Conservation (phyloP, 192 early-diverging fungal genomes). For the Podila verticillata region DNA sequence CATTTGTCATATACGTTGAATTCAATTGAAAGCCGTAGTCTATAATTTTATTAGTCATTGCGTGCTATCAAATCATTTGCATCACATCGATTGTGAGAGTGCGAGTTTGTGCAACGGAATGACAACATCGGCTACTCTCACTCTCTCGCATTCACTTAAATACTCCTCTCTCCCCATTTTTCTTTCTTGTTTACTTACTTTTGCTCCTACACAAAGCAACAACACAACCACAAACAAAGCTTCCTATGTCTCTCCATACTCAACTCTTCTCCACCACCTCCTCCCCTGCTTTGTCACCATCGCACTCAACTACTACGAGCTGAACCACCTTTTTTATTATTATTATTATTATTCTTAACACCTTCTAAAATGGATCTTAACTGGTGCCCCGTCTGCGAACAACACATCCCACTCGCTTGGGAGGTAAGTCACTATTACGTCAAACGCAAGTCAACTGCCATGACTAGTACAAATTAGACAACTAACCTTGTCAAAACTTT, state of each 20-base stretch:
- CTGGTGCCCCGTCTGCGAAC: conserved; percentile 55
- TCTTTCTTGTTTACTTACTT: conserved; percentile 3
- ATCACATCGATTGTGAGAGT: background rate
- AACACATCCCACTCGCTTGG: conserved; percentile 51
- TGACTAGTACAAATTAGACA: background rate
- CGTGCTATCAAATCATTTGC: conserved; percentile 9
- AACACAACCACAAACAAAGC: background rate
- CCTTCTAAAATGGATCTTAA: conserved; percentile 45
- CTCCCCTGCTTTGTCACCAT: conserved; percentile 2
- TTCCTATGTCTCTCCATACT: background rate
- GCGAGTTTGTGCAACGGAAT: background rate
- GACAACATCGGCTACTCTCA: conserved; percentile 3
- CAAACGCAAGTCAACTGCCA: background rate
- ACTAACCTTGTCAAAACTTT: background rate
- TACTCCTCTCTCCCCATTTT: background rate
- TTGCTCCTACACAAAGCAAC: conserved; percentile 11
- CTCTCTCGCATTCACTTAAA: background rate
- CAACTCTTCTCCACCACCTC: conserved; percentile 5
- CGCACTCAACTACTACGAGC: conserved; percentile 6
- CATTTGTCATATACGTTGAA: background rate
- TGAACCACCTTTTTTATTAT: conserved; percentile 13
- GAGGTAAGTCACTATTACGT: conserved; percentile 30
- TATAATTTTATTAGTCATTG: background rate
- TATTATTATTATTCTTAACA: conserved; percentile 9
- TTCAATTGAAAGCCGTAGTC: too few relatives aligned